Base-by-base conservation (phyloP, 2,329 filamentous ascomycete genomes). In the Aureobasidium pullulans region DNA sequence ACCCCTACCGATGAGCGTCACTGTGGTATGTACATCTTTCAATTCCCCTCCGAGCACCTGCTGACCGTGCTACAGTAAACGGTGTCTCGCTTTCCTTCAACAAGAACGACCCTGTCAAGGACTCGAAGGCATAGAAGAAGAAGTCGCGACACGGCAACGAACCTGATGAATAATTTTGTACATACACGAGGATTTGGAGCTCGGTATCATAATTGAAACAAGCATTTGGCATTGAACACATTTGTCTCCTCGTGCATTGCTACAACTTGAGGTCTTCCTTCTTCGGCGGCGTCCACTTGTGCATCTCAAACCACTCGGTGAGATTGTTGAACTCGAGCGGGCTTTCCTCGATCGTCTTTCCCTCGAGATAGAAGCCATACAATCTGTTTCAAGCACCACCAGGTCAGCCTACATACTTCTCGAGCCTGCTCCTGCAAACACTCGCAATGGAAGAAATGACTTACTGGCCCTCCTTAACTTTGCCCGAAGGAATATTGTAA, bases 1-100 rank as follows among this genome's bases (percentile, higher is more conserved):
- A 95, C 88, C 23, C 91, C 94, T 5, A 97, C 92, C 19, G 88
- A 99, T 72, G 94, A 99, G 83, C 82, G 94, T 62, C 94, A 99
- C 77, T 99, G 94, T 70, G 94, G 52, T 56, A 43, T 16, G 50
- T 34, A 32, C 3, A 6, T 7, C 3, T 10, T 5, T 4, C 5
- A 4, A 6, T 1, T 4, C 10, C 4, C 9, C 10, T 10, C 7
- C 8, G 31, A 37, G 3, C 15, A n/a, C 37, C 13, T 36, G 7
- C 52, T 56, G 19, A 56, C 40, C 2, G 16, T 8, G 1, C 10
- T 3, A 36, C 2, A 44, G 52, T 99, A 61, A 99, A 97, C 72
- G 94, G 90, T 69, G 77, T 97, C 57, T 95, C 89, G 71, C 77
- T 97, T 75, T 94, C 85, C 67, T 97, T 99, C 70, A 81, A 80